phyloP scores from a whole-genome alignment of 805 yeast species.

The Lipomyces mesembrius region DNA sequence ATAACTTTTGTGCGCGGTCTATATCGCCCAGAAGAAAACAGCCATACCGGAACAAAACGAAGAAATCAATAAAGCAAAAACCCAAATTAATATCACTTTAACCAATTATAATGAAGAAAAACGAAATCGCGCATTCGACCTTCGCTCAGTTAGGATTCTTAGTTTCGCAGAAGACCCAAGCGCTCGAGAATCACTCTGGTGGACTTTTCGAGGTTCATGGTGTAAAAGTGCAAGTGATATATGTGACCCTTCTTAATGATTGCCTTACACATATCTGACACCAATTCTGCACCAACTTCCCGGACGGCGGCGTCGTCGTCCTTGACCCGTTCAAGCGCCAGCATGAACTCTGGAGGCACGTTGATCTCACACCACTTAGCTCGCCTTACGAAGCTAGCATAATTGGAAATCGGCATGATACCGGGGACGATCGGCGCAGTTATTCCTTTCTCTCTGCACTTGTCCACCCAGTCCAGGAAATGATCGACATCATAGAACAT shows the following conservation, averaged over 20 bases:
- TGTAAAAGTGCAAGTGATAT: constrained; percentile 90
- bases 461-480: constrained; percentile 80
- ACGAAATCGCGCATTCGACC: not conserved
- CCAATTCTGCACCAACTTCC: constrained; percentile 78
- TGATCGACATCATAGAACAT: constrained; percentile 94
- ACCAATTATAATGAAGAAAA: not conserved
- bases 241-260: constrained; percentile 71
- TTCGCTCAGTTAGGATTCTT: not conserved
- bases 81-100: not conserved
- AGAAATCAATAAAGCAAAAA: constrained; percentile 9
- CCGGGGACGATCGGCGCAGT: constrained; percentile 93
- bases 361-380: constrained; percentile 91
- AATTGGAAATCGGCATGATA: constrained; percentile 97
- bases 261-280: constrained; percentile 79
- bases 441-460: constrained; percentile 72
- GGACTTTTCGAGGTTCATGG: constrained; percentile 95
- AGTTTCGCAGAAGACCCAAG: constrained; percentile 58
- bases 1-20: constrained; percentile 23
- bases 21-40: constrained; percentile 31
- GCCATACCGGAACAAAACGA: constrained; percentile 14
- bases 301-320: constrained; percentile 91
- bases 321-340: constrained; percentile 74
- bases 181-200: constrained; percentile 84
- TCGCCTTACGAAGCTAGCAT: constrained; percentile 88
- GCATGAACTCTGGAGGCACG: constrained; percentile 74